These are phyloP conservation scores for Colletotrichum karsti DNA, from an alignment of 2,329 filamentous ascomycete species.

Conservation along the genomic window DNA sequence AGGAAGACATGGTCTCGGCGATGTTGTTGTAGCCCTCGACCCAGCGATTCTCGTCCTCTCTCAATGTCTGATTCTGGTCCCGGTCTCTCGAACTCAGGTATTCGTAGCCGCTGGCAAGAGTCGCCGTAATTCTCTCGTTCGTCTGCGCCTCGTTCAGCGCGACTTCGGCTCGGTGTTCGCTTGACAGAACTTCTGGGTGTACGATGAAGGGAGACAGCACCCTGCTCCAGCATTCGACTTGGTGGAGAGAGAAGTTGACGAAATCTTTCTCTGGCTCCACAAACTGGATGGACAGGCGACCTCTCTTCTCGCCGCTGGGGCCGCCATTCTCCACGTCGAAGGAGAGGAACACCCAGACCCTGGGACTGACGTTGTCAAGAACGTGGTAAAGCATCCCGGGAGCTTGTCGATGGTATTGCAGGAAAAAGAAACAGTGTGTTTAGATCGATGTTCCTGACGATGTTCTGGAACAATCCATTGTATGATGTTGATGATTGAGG, in stretches of 20 bases:
- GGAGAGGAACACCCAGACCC: neutral
- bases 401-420: neutral
- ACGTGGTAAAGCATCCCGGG: neutral
- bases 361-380: neutral
- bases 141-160: neutral
- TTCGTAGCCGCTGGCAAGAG: neutral
- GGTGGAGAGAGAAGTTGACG: neutral
- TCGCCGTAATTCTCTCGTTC: neutral
- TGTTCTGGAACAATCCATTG: neutral
- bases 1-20: neutral
- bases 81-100: neutral
- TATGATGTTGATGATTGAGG: no score
- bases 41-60: neutral
- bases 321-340: neutral
- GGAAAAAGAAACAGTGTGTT: neutral
- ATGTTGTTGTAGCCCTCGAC: neutral
- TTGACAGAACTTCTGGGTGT: neutral
- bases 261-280: neutral
- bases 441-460: neutral
- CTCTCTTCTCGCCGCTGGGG: no score
- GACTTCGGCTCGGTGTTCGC: neutral
- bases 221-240: neutral
- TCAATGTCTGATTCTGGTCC: neutral
- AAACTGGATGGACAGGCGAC: neutral
- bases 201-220: neutral